A percentile compares a stretch with the other conserved stretches of the same genome.
phyloP scores from a whole-genome alignment of 768 basidiomycete genomes.

The Leccinum subgranulosum region DNA sequence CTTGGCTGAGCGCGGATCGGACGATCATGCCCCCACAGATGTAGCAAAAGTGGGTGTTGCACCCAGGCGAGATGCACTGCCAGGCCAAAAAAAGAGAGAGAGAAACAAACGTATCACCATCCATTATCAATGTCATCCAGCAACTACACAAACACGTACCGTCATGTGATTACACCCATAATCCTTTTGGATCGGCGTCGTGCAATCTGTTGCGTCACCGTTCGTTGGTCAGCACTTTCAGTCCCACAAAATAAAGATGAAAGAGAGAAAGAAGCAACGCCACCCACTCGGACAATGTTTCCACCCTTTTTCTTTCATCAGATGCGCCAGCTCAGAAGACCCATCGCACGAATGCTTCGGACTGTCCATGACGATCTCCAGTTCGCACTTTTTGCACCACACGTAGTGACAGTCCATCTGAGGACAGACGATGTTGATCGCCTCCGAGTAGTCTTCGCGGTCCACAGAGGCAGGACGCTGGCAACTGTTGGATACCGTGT shows the following conservation, averaged over 20 bases:
- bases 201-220: slow-evolving; percentile 35
- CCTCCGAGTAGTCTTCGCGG: slow-evolving; percentile 41
- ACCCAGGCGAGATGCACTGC: slow-evolving; percentile 56
- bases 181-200: slow-evolving; percentile 48
- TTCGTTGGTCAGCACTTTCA: neutral
- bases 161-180: slow-evolving; percentile 60
- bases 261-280: neutral
- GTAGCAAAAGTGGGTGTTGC: slow-evolving; percentile 60
- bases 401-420: slow-evolving; percentile 42
- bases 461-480: slow-evolving; percentile 47
- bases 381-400: slow-evolving; percentile 64
- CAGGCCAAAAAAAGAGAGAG: neutral
- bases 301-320: slow-evolving; percentile 59
- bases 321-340: slow-evolving; percentile 46
- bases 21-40: slow-evolving; percentile 47
- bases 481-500: slow-evolving; percentile 39
- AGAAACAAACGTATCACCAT: neutral
- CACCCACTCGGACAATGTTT: slow-evolving; percentile 56
- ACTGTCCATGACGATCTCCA: slow-evolving; percentile 33
- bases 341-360: slow-evolving; percentile 59
- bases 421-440: slow-evolving; percentile 47
- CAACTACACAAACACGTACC: slow-evolving; percentile 25
- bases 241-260: neutral
- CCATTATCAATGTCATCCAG: neutral
- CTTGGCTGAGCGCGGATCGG: slow-evolving; percentile 32